Percentiles rank a stretch among this genome's conserved stretches.
phyloP scores from a whole-genome alignment of 345 rosid genomes.

The Fremontodendron californicum region DNA sequence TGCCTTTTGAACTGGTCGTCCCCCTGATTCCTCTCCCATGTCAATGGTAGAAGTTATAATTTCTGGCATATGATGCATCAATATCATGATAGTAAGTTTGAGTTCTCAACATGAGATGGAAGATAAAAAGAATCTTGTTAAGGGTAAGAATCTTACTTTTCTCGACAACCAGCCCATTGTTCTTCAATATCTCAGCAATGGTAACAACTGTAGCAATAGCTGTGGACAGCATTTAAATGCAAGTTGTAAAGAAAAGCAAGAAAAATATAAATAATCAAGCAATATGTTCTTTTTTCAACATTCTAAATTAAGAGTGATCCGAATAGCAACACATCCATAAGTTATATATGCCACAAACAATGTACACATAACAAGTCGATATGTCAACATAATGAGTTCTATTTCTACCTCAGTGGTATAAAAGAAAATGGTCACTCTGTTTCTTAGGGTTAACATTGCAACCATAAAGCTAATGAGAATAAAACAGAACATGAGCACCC shows the following conservation, averaged over 20 bases:
- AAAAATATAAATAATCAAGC: too few species aligned
- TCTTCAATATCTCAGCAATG: too few species aligned
- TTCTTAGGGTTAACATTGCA: not conserved
- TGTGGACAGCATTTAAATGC: too few species aligned
- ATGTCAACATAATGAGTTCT: too few species aligned
- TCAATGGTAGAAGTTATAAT: slow-evolving; percentile 53
- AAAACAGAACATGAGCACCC: not conserved
- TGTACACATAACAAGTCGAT: not conserved
- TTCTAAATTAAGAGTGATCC: not conserved
- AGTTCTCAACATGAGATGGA: not conserved
- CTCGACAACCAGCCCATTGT: too few species aligned
- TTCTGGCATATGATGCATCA: slow-evolving; percentile 22
- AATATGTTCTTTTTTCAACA: too few species aligned
- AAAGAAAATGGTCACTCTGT: not conserved
- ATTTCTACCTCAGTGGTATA: not conserved
- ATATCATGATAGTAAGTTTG: not conserved
- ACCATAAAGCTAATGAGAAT: not conserved
- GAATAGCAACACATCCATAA: not conserved
- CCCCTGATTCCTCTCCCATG: too few species aligned
- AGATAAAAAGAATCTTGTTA: not conserved
- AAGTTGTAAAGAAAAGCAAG: not conserved
- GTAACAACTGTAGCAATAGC: too few species aligned
- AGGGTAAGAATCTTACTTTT: too few species aligned
- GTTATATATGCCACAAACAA: not conserved
- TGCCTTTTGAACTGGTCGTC: too few species aligned